Conservation (phyloP, 352 stramenopile genomes). For the Pythium pyrilobum region DNA sequence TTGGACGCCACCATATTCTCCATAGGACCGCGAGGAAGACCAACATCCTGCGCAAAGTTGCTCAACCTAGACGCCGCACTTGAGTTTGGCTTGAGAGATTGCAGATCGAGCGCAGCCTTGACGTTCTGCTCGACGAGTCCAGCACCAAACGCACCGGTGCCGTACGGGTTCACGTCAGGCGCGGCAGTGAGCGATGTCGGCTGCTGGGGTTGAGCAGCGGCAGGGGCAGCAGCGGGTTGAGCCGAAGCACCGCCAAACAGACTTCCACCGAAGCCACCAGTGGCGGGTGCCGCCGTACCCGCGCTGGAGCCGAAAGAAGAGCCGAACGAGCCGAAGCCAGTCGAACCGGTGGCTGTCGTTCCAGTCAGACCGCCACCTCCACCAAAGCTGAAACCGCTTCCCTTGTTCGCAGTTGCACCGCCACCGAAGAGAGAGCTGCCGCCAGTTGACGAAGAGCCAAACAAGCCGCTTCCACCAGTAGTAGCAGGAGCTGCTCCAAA, state of each 20-base stretch:
- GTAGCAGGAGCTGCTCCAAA: slow-evolving; percentile 6
- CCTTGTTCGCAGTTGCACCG: slow-evolving; percentile 4
- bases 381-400: slow-evolving; percentile 12
- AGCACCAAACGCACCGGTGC: slow-evolving; percentile 36
- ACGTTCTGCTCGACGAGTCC: slow-evolving; percentile 46
- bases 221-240: not conserved
- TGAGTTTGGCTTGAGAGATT: slow-evolving; percentile 24
- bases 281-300: not conserved
- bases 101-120: slow-evolving; percentile 20
- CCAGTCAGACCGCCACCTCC: not conserved
- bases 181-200: slow-evolving; percentile 33
- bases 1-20: slow-evolving; percentile 49
- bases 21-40: slow-evolving; percentile 53
- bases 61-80: slow-evolving; percentile 45
- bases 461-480: slow-evolving; percentile 1
- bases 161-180: slow-evolving; percentile 53
- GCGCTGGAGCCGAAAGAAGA: too few species aligned
- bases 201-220: slow-evolving; percentile 11
- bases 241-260: slow-evolving; percentile 3
- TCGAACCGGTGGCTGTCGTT: slow-evolving; percentile 6
- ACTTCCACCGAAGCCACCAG: slow-evolving; percentile 6
- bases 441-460: slow-evolving; percentile 9
- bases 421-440: slow-evolving; percentile 12
- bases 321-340: slow-evolving; percentile 19
- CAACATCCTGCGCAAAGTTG: slow-evolving; percentile 62